phyloP scores from a whole-genome alignment of 768 basidiomycete species.

The Mycena galopus region DNA sequence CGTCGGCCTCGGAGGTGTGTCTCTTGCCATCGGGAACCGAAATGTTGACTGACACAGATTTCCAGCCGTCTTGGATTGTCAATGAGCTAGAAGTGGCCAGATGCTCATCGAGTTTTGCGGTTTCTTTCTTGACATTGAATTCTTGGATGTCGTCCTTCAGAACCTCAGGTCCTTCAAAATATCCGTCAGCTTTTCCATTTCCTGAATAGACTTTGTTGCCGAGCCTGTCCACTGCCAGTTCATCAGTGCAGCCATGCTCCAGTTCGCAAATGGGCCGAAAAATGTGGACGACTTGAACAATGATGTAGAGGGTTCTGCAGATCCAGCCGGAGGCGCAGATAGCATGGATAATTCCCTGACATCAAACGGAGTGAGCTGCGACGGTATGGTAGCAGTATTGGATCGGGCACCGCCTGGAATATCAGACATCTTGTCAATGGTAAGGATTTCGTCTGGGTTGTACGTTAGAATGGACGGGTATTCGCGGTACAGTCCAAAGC shows the following conservation, averaged over 20 bases:
- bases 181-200: too few relatives aligned
- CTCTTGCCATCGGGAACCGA: slow-evolving; percentile 12
- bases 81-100: not conserved
- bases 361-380: not conserved
- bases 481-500: slow-evolving; percentile 30
- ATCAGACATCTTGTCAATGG: slow-evolving; percentile 5
- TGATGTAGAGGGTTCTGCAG: too few relatives aligned
- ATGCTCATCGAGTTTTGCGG: not conserved
- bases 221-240: too few relatives aligned
- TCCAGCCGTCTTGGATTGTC: not conserved
- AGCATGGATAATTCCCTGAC: not conserved
- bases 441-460: slow-evolving; percentile 31
- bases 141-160: not conserved
- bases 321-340: too few relatives aligned
- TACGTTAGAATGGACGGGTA: slow-evolving; percentile 32
- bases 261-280: too few relatives aligned
- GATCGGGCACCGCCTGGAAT: not conserved
- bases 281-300: too few relatives aligned
- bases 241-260: too few relatives aligned
- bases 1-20: not conserved
- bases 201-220: too few relatives aligned
- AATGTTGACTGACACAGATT: not conserved
- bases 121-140: not conserved
- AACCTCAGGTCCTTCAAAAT: too few relatives aligned
- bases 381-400: slow-evolving; percentile 6